Evolutionary conservation across 768 basidiomycete genomes (phyloP), one percentile per base, ranked within the genome.

Genomic region (Leucogyrophana mollusca): DNA sequence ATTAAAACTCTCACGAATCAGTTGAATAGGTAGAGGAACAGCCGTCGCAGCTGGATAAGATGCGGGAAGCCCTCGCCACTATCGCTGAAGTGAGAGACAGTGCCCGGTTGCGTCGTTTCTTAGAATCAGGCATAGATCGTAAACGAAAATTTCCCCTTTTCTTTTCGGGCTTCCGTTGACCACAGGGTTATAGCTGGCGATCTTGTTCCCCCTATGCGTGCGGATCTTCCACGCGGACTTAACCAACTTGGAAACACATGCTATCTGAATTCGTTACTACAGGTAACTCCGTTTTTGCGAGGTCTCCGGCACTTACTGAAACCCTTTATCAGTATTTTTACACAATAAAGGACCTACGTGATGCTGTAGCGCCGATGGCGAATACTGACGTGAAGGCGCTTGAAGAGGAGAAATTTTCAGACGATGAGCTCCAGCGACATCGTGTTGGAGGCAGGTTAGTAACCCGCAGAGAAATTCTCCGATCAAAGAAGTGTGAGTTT

Each of bases 221-320:
- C 73, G 3, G 90, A 91, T 50, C 73, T 87, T 58, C 92, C 92
- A 21, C 79, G 91, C 46, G 93, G 92, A 4, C 74, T 94, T 22
- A 87, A 93, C 59, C 92, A 94, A 58, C 76, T 91, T 17, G 90
- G 90, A 40, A 93, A 92, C 56, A 93, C 90, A 0, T 92, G 91
- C 57, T 92, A 91, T 57, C 71, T 90, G 38, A 93, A 91, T 59
- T 92, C 87, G 30, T 70, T 88, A 45, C 69, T 88, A 14, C 88
- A 84, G 72, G 87, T 82, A 56, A 23, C 60, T 52, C 17, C 9
- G 34, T 47, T 33, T 16, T 37, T 33, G 20, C 14, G 36, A 18
- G 40, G 9, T 11, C 13, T 20, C 45, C 7, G 49, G 27, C 23
- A 32, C 21, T 22, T 34, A 39, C 35, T 24, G 14, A 27, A 3